phyloP scores from a whole-genome alignment of 805 yeast species.

The Saccharomycopsis babjevae region DNA sequence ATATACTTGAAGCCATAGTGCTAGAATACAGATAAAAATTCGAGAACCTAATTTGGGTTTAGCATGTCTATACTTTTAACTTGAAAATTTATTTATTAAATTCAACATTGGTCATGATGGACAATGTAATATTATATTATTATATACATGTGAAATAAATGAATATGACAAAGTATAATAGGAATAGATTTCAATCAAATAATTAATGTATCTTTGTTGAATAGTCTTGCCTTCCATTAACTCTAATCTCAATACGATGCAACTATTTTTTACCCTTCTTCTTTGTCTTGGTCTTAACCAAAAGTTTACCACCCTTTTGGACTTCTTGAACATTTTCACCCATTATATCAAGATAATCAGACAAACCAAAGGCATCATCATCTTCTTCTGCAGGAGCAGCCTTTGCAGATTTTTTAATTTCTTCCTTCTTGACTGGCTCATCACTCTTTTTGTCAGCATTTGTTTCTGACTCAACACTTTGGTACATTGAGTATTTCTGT shows the following conservation, averaged over 20 bases:
- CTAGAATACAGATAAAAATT: too few relatives aligned
- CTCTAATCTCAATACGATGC: not conserved
- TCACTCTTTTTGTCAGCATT: conserved; percentile 4
- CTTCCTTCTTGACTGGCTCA: conserved; percentile 25
- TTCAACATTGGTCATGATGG: too few relatives aligned
- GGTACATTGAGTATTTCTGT: conserved; percentile 45
- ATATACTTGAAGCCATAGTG: too few relatives aligned
- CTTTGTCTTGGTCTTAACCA: conserved; percentile 36
- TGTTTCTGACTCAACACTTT: conserved; percentile 11
- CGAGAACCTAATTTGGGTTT: too few relatives aligned
- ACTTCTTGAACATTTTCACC: conserved; percentile 48
- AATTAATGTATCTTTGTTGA: too few relatives aligned
- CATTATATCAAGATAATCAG: conserved; percentile 50
- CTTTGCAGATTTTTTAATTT: conserved; percentile 20
- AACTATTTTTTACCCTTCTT: conserved; percentile 18
- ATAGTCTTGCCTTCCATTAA: too few relatives aligned
- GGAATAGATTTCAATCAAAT: too few relatives aligned
- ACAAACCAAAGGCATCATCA: conserved; percentile 24
- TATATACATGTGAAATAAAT: too few relatives aligned
- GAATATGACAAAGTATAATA: too few relatives aligned
- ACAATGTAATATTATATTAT: too few relatives aligned
- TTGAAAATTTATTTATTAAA: too few relatives aligned
- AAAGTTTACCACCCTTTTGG: conserved; percentile 45
- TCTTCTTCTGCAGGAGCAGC: conserved; percentile 22
- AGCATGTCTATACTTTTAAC: too few relatives aligned